These are phyloP conservation scores for Colletotrichum coccodes DNA, from an alignment of 2,329 filamentous ascomycete species.

Conservation along the genomic window DNA sequence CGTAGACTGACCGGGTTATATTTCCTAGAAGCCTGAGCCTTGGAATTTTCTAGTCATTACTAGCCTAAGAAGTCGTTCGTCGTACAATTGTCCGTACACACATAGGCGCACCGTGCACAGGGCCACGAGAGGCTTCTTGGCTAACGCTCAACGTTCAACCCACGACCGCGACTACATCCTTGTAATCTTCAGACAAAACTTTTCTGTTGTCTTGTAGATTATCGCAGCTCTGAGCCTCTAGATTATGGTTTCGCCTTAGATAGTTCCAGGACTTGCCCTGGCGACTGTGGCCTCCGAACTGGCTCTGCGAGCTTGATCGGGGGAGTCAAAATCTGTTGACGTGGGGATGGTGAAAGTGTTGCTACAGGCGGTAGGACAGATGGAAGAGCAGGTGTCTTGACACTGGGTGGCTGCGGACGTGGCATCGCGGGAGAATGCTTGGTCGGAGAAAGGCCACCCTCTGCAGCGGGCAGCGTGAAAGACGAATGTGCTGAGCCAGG, in stretches of 20 bases:
- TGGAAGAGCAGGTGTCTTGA: conserved; percentile 37
- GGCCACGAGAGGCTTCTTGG: background rate
- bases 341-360: conserved; percentile 66
- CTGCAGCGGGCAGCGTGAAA: conserved; percentile 46
- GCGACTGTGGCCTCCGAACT: conserved; percentile 14
- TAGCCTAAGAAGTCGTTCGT: conserved; percentile 1
- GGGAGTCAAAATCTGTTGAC: conserved; percentile 67
- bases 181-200: background rate
- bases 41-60: conserved; percentile 10
- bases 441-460: conserved; percentile 60
- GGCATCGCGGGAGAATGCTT: conserved; percentile 61
- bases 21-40: background rate
- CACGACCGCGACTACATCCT: background rate
- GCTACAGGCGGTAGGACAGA: conserved; percentile 67
- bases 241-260: background rate
- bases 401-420: conserved; percentile 25
- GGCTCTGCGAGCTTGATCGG: conserved; percentile 64
- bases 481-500: conserved; percentile 30
- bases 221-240: background rate
- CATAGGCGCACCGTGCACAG: background rate
- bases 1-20: background rate
- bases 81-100: conserved; percentile 7
- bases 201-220: background rate
- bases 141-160: background rate
- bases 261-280: conserved; percentile 1